Conservation (phyloP, 768 basidiomycete species). For the Suillus hirtellus region DNA sequence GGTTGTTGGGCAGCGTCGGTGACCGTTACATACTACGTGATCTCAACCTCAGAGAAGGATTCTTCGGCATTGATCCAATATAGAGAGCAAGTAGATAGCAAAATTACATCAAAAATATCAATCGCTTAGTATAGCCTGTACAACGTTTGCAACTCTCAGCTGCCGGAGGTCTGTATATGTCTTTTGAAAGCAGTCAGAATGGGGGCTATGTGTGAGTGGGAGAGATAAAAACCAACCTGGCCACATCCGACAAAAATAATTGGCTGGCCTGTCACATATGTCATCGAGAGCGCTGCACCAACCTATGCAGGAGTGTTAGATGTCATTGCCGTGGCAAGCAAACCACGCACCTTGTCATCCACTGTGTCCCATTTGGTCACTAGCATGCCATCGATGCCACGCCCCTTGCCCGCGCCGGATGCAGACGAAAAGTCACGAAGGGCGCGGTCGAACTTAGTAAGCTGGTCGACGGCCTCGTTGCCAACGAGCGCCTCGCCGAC, state of each 20-base stretch:
- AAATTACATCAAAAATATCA: conserved; percentile 29
- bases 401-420: conserved; percentile 58
- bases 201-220: too few species aligned
- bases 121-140: conserved; percentile 86
- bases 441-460: conserved; percentile 94
- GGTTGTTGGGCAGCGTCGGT: too few species aligned
- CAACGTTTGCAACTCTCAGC: conserved; percentile 87
- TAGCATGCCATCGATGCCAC: conserved; percentile 98
- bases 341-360: conserved; percentile 77
- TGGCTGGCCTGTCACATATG: conserved; percentile 97
- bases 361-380: conserved; percentile 99
- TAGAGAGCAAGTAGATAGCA: conserved; percentile 1
- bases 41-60: background rate
- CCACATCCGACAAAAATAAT: conserved; percentile 98
- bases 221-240: conserved; percentile 56
- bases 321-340: background rate
- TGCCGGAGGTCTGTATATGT: conserved; percentile 97
- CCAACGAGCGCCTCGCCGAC: conserved; percentile 98
- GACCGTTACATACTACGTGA: too few species aligned
- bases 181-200: conserved; percentile 37
- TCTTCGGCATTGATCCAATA: background rate
- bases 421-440: conserved; percentile 88
- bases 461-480: conserved; percentile 97
- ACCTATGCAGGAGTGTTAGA: conserved; percentile 53
- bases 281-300: conserved; percentile 98